A percentile compares a stretch with the other conserved stretches of the same genome.
phyloP scores from a whole-genome alignment of 2,329 filamentous ascomycete species.

The Pochonia chlamydosporia region DNA sequence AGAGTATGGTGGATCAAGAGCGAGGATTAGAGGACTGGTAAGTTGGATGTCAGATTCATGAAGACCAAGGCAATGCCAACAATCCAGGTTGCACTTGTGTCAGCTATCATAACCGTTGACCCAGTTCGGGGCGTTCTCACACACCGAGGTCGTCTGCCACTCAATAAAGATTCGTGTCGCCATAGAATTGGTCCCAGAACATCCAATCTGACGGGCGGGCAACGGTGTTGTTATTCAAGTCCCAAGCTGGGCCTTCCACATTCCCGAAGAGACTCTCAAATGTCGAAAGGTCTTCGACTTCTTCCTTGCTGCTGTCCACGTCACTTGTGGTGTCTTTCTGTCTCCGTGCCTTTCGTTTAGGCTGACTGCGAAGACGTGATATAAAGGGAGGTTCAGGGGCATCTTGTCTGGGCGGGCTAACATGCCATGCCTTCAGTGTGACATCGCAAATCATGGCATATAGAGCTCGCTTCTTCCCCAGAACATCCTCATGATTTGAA shows the following conservation, averaged over 20 bases:
- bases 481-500: slow-evolving; percentile 22
- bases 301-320: neutral
- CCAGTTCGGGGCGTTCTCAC: too few relatives aligned
- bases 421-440: slow-evolving; percentile 27
- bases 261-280: neutral
- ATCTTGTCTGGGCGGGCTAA: slow-evolving; percentile 6
- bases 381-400: slow-evolving; percentile 17
- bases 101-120: too few relatives aligned
- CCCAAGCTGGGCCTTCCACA: neutral
- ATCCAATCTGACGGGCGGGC: slow-evolving; percentile 17
- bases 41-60: too few relatives aligned
- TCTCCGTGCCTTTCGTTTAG: neutral
- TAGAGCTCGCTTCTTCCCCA: slow-evolving; percentile 20
- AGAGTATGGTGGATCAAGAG: too few relatives aligned
- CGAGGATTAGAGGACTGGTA: too few relatives aligned
- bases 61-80: too few relatives aligned
- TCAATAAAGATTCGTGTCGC: slow-evolving; percentile 1
- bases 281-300: neutral
- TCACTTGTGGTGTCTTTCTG: neutral
- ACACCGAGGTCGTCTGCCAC: neutral
- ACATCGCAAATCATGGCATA: slow-evolving; percentile 22
- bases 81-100: too few relatives aligned
- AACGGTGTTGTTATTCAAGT: slow-evolving; percentile 10
- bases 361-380: slow-evolving; percentile 11
- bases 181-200: slow-evolving; percentile 19